Conservation (phyloP, 257 asterid species). For the Penstemon davidsonii region DNA sequence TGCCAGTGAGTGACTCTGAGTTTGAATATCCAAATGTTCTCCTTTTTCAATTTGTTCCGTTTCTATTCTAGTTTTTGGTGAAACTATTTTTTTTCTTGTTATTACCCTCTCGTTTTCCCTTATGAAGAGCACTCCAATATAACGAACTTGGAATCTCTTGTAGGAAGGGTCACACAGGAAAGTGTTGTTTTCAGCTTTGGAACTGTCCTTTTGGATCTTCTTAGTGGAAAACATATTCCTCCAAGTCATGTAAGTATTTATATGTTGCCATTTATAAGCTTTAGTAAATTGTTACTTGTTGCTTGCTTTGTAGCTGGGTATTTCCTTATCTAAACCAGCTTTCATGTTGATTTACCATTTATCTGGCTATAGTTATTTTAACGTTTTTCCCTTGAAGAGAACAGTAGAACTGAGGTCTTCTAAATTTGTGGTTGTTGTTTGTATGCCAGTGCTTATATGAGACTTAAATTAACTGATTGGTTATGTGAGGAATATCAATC, state of each 20-base stretch:
- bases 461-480: too few relatives aligned
- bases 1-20: constrained; percentile 4
- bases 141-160: constrained; percentile 35
- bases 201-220: constrained; percentile 95
- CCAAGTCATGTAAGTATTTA: constrained; percentile 80
- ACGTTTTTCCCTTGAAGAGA: constrained; percentile 2
- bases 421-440: too few relatives aligned
- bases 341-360: constrained; percentile 16
- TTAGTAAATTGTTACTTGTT: constrained; percentile 2
- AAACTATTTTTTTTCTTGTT: not conserved
- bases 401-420: too few relatives aligned
- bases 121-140: not conserved
- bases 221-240: constrained; percentile 98
- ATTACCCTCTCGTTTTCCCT: constrained; percentile 14
- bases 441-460: too few relatives aligned
- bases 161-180: constrained; percentile 97
- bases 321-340: constrained; percentile 10
- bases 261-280: constrained; percentile 24
- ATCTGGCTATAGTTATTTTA: not conserved
- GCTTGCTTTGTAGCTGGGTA: constrained; percentile 14
- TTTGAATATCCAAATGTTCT: constrained; percentile 13
- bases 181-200: constrained; percentile 98
- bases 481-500: too few relatives aligned
- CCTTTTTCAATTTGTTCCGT: not conserved
- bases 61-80: not conserved